Evolutionary conservation across 495 filamentous ascomycete genomes (phyloP), one percentile per base, ranked within the genome.

Genomic region (Durotheca rogersii): DNA sequence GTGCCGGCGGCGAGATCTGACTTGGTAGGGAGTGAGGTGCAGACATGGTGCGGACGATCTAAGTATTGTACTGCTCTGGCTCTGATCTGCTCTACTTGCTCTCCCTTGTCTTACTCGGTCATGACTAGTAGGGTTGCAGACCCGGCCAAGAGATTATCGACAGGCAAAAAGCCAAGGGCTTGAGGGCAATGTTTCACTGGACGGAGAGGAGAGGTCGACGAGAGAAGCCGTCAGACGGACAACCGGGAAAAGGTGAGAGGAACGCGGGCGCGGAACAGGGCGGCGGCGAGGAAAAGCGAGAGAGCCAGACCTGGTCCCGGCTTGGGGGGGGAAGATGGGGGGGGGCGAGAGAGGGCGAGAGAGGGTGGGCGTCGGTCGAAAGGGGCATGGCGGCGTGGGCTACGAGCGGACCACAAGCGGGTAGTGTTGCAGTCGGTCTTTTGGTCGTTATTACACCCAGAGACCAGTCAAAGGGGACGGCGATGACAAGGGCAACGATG

Each of bases 381-480:
- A 59, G 56, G 56, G 56, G 56, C 5, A 59, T 47, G 50, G 56
- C 34, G 56, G 56, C 56, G 42, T 41, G 25, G 55, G 36, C 44
- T 45, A 49, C 44, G 20, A 33, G n/a, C n/a, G n/a, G n/a, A n/a
- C n/a, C n/a, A n/a, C n/a, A n/a, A n/a, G n/a, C 17, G 17, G 45
- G 44, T 53, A 59, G 56, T 50, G 56, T 59, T 41, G 49, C 45
- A 59, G 45, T 50, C 56, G 56, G 56, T 50, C 56, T 47, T 59
- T 59, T 59, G 46, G 23, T 39, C 55, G 50, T 50, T 59, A 59
- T 53, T 59, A 59, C 49, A 43, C 25, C 45, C 48, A 20, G 7
- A 30, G 47, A 56, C 42, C 33, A 38, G 27, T 30, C 35, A 47
- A 44, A 42, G 37, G 11, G 35, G 23, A 47, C 29, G 12, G 4